Percentiles rank a stretch among this genome's conserved stretches.
Evolutionary conservation across 2,329 filamentous ascomycete genomes (phyloP).

Genomic region (Colletotrichum musae): DNA sequence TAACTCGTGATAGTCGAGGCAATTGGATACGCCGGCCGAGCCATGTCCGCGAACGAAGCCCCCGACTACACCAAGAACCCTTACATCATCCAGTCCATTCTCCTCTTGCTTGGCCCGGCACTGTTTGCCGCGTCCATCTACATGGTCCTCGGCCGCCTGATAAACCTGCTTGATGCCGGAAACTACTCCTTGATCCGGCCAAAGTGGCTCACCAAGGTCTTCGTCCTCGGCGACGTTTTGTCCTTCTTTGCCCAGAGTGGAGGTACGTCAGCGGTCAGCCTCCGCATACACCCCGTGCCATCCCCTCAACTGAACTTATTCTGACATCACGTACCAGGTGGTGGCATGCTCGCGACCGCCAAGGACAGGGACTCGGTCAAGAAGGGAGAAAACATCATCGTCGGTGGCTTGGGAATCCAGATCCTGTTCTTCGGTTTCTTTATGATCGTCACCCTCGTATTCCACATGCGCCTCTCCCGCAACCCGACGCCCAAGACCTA

Average conservation of each 20-base stretch:
- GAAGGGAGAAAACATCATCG: slow-evolving; percentile 62
- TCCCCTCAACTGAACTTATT: not conserved
- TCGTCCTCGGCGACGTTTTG: slow-evolving; percentile 68
- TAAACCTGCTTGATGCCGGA: slow-evolving; percentile 54
- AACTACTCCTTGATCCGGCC: slow-evolving; percentile 50
- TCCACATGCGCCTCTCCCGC: slow-evolving; percentile 55
- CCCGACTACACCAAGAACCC: slow-evolving; percentile 54
- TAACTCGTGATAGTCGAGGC: slow-evolving; percentile 56
- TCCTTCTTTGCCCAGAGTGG: slow-evolving; percentile 65
- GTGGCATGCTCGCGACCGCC: slow-evolving; percentile 44
- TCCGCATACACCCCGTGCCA: too few relatives aligned
- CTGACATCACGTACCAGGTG: slow-evolving; percentile 11
- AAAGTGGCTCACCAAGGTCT: slow-evolving; percentile 66
- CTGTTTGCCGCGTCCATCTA: slow-evolving; percentile 66
- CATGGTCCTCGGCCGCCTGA: slow-evolving; percentile 63
- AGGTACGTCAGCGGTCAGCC: slow-evolving; percentile 46
- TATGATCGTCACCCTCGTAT: slow-evolving; percentile 61
- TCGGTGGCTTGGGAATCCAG: slow-evolving; percentile 68
- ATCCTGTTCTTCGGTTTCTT: slow-evolving; percentile 71
- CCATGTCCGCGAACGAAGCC: slow-evolving; percentile 58
- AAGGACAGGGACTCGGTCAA: slow-evolving; percentile 40
- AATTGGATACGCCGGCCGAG: slow-evolving; percentile 66
- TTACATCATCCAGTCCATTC: slow-evolving; percentile 59
- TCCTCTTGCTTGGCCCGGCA: slow-evolving; percentile 62
- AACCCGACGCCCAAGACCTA: slow-evolving; percentile 38